Conservation (phyloP, 2,329 filamentous ascomycete genomes). For the Helicocarpus griseus region DNA sequence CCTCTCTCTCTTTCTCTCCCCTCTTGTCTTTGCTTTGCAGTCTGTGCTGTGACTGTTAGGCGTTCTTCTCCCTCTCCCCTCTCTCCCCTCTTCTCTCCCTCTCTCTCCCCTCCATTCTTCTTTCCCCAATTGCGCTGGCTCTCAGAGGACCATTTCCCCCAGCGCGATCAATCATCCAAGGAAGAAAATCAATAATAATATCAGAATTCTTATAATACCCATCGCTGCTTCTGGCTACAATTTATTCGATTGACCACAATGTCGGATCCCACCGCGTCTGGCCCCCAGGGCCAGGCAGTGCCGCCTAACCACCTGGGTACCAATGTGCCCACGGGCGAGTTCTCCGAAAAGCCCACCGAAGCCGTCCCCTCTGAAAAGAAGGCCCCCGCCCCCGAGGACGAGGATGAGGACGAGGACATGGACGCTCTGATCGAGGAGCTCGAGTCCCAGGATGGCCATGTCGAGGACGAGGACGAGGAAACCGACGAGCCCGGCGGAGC, state of each 20-base stretch:
- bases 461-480: slow-evolving; percentile 52
- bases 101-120: slow-evolving; percentile 4
- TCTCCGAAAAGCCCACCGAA: slow-evolving; percentile 11
- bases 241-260: slow-evolving; percentile 7
- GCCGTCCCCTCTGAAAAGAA: slow-evolving; percentile 10
- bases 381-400: slow-evolving; percentile 38
- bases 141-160: neutral
- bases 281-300: slow-evolving; percentile 11
- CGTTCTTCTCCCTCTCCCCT: neutral
- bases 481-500: slow-evolving; percentile 43
- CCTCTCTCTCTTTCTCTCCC: slow-evolving; percentile 2
- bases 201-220: too few relatives aligned
- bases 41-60: slow-evolving; percentile 5
- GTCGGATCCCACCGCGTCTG: slow-evolving; percentile 12
- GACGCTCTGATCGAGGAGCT: slow-evolving; percentile 81
- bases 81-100: slow-evolving; percentile 3
- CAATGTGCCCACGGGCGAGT: slow-evolving; percentile 14
- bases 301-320: slow-evolving; percentile 18
- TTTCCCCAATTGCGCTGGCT: slow-evolving; percentile 4
- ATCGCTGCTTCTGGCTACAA: too few relatives aligned
- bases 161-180: neutral
- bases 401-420: slow-evolving; percentile 74
- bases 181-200: too few relatives aligned
- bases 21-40: neutral
- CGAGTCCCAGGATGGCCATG: slow-evolving; percentile 67